Evolutionary conservation across 306 rosid genomes (phyloP), one percentile per base, ranked within the genome.

Genomic region (Cucurbita moschata): DNA sequence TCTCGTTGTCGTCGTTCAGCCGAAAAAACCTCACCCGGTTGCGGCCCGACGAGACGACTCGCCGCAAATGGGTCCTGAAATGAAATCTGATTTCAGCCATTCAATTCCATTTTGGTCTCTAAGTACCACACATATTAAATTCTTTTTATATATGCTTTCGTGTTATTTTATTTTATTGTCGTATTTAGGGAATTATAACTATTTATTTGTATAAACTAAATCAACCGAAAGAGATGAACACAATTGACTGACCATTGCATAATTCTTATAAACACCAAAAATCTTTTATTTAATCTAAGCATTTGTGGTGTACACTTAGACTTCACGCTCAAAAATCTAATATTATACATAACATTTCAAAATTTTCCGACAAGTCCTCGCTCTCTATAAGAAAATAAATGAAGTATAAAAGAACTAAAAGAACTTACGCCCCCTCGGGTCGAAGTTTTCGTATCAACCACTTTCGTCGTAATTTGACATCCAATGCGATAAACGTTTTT

Each of bases 371-470:
- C n/a, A 39, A 64, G 1, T n/a, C 30, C 71, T 43, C 37, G 12
- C n/a, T 44, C 53, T 66, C 37, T 4, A 14, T 2, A 6, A 40
- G 21, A 19, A 66, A 66, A 21, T 15, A 11, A 47, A 10, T 9
- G 13, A 19, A n/a, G 39, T 52, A 19, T 5, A 19, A 13, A 56
- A 52, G 3, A 12, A 26, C 49, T 38, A 30, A 43, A 35, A 63
- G 23, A 55, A 49, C 47, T 80, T 83, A 83, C 35, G 35, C 35
- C 43, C 66, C 73, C 69, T 81, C 58, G 10, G 85, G 75, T 21
- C 91, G 77, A 70, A 90, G 96, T 81, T 88, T 90, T 82, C 96
- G 84, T 69, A 79, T 56, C 79, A 90, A 79, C 94, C 96, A 90
- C 70, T 86, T 90, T 72, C 82, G 87, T 47, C 96, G 79, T 54